Percentiles rank a stretch among this genome's conserved stretches.
phyloP scores from a whole-genome alignment of 352 stramenopile species.

The Globisporangium orthogonon region DNA sequence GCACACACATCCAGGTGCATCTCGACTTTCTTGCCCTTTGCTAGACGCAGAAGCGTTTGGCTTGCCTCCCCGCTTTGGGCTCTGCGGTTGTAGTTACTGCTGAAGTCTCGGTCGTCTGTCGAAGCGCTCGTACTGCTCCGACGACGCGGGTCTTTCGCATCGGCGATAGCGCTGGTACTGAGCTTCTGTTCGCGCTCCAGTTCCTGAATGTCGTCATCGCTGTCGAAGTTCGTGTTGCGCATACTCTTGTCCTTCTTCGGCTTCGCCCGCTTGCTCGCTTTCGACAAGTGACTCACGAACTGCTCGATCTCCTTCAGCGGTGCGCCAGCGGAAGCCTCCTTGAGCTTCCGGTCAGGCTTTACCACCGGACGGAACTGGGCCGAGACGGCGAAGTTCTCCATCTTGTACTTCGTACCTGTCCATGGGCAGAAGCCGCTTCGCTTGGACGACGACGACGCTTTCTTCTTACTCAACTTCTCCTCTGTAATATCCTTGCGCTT shows the following conservation, averaged over 20 bases:
- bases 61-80: neutral
- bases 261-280: constrained; percentile 16
- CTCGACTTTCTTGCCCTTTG: constrained; percentile 62
- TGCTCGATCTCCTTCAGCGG: constrained; percentile 47
- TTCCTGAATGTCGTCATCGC: constrained; percentile 16
- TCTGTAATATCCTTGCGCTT: constrained; percentile 50
- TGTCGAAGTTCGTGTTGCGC: constrained; percentile 26
- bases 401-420: constrained; percentile 67
- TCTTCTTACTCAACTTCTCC: constrained; percentile 16
- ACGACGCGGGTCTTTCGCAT: constrained; percentile 1
- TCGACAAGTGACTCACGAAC: constrained; percentile 47
- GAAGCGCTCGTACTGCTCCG: constrained; percentile 1
- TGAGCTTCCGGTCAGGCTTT: constrained; percentile 41
- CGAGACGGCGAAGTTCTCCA: constrained; percentile 59
- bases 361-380: constrained; percentile 49
- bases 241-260: constrained; percentile 25
- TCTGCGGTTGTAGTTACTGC: neutral
- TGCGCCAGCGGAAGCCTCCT: constrained; percentile 20
- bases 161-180: constrained; percentile 1
- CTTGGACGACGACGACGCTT: neutral
- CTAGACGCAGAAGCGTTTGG: constrained; percentile 24
- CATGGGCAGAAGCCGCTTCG: constrained; percentile 36
- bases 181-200: constrained; percentile 7
- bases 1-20: constrained; percentile 77
- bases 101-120: neutral